These are phyloP conservation scores for Rhizopus microsporus DNA, from an alignment of 371 early-diverging fungal species.

Conservation along the genomic window DNA sequence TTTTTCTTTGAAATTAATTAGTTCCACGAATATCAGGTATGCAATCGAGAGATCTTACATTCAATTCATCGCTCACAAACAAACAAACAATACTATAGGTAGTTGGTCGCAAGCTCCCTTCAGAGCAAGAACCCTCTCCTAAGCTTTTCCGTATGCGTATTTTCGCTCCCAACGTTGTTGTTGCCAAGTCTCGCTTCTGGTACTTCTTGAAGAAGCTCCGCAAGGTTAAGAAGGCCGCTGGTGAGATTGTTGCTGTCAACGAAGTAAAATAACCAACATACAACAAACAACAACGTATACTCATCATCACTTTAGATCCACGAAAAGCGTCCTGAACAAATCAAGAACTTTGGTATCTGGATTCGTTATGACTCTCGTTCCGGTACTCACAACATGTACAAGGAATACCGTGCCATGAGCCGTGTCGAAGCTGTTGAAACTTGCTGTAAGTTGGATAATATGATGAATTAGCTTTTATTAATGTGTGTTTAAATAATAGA, in stretches of 20 bases:
- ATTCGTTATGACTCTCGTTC: slow-evolving; percentile 98
- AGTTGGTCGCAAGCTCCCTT: slow-evolving; percentile 89
- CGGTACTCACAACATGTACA: slow-evolving; percentile 99
- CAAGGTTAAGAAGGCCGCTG: slow-evolving; percentile 97
- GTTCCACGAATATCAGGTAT: slow-evolving; percentile 26
- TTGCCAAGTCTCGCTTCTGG: slow-evolving; percentile 98
- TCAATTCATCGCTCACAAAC: neutral
- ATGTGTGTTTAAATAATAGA: slow-evolving; percentile 41
- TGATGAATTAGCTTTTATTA: neutral
- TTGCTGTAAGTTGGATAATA: slow-evolving; percentile 65
- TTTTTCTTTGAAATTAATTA: neutral
- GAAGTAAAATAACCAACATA: slow-evolving; percentile 69
- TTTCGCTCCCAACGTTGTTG: slow-evolving; percentile 96
- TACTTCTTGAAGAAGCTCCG: slow-evolving; percentile 96
- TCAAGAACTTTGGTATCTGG: slow-evolving; percentile 99
- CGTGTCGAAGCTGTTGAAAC: slow-evolving; percentile 90
- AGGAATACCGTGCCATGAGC: slow-evolving; percentile 97
- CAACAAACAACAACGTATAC: neutral
- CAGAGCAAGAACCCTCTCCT: slow-evolving; percentile 89
- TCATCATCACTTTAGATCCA: slow-evolving; percentile 62
- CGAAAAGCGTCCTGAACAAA: slow-evolving; percentile 86
- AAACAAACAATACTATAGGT: slow-evolving; percentile 45
- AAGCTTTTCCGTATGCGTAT: slow-evolving; percentile 96
- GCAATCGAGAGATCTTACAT: neutral
- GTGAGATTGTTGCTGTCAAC: slow-evolving; percentile 95